Conservation (phyloP, 2,329 filamentous ascomycete genomes). For the Hymenoscyphus occultus region DNA sequence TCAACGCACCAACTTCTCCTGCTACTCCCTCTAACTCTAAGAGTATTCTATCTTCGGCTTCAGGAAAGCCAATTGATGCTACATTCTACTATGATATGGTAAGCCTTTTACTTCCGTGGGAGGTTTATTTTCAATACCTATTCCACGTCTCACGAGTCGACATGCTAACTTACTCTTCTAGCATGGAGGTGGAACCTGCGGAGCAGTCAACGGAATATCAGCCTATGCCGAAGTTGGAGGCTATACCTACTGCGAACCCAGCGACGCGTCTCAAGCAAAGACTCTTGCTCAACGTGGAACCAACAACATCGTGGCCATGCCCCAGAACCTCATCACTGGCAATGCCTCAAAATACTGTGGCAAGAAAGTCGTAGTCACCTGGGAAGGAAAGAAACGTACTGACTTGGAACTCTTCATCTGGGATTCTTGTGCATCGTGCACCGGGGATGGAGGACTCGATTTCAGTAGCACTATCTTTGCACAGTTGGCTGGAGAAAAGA, state of each 20-base stretch:
- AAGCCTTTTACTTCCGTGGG: too few relatives aligned
- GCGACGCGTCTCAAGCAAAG: not conserved
- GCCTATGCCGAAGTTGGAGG: not conserved
- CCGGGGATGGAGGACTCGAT: not conserved
- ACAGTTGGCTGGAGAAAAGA: not conserved
- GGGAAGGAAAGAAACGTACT: not conserved
- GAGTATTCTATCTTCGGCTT: not conserved
- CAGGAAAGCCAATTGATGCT: not conserved
- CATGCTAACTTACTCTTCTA: too few relatives aligned
- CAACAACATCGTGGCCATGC: slow-evolving; percentile 5
- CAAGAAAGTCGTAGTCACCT: slow-evolving; percentile 4
- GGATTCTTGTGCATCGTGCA: not conserved
- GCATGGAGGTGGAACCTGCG: not conserved
- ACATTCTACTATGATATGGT: slow-evolving; percentile 9
- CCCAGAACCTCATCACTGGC: not conserved
- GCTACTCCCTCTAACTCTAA: not conserved
- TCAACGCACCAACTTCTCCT: not conserved
- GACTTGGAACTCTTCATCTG: slow-evolving; percentile 5
- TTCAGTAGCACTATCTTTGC: slow-evolving; percentile 3
- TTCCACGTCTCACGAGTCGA: too few relatives aligned
- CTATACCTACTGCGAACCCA: not conserved
- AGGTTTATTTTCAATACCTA: too few relatives aligned
- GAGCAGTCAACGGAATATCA: not conserved
- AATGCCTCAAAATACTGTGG: slow-evolving; percentile 1
- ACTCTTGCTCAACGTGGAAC: not conserved